Conservation (phyloP, 768 basidiomycete genomes). For the Mycena capillaripes region DNA sequence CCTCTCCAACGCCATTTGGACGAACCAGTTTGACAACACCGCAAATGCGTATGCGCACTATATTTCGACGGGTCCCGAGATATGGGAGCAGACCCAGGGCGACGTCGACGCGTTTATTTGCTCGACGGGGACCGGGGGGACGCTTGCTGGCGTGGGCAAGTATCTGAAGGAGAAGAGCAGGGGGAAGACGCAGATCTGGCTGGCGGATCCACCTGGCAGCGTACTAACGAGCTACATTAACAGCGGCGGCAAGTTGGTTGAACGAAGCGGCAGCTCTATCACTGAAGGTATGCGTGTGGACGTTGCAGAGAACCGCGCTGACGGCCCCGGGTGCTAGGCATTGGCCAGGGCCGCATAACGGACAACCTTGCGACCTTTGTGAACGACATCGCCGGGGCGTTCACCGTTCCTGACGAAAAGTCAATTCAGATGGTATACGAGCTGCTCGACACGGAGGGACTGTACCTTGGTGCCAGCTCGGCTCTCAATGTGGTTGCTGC, state of each 20-base stretch:
- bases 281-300: conserved; percentile 78
- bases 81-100: conserved; percentile 91
- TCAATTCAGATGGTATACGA: conserved; percentile 96
- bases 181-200: conserved; percentile 88
- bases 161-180: conserved; percentile 86
- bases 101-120: conserved; percentile 93
- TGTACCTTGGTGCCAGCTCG: conserved; percentile 95
- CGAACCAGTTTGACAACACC: conserved; percentile 97
- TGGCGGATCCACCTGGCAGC: conserved; percentile 98
- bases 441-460: conserved; percentile 89
- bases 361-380: conserved; percentile 90
- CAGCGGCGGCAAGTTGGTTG: conserved; percentile 82
- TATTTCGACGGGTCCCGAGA: conserved; percentile 93
- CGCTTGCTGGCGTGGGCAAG: conserved; percentile 89
- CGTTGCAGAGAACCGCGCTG: background rate
- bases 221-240: conserved; percentile 88
- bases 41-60: conserved; percentile 94
- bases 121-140: conserved; percentile 96
- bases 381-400: conserved; percentile 82
- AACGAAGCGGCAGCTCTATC: conserved; percentile 89
- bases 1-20: conserved; percentile 91
- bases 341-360: conserved; percentile 97
- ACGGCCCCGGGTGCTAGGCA: conserved; percentile 70
- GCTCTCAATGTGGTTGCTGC: conserved; percentile 97
- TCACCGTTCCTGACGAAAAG: conserved; percentile 90